These are phyloP conservation scores for Kodamaea derodonti DNA, from an alignment of 1,139 yeast genomes.

Conservation along the genomic window DNA sequence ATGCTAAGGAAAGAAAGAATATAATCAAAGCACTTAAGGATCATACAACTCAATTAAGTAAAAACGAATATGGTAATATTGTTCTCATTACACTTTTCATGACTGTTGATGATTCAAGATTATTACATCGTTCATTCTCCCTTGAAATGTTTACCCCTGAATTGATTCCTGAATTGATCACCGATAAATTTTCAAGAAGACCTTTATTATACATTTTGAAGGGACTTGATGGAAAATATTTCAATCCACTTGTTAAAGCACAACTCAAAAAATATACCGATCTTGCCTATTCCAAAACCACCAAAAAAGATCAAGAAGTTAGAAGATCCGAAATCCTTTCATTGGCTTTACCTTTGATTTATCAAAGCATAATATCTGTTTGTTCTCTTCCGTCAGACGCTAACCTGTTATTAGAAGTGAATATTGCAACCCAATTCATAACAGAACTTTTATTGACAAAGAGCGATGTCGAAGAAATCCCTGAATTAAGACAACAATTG, in stretches of 20 bases:
- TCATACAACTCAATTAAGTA: slow-evolving; percentile 69
- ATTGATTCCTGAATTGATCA: slow-evolving; percentile 53
- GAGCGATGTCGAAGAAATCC: slow-evolving; percentile 30
- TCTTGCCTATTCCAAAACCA: slow-evolving; percentile 62
- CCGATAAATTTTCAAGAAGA: slow-evolving; percentile 80
- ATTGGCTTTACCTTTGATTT: slow-evolving; percentile 64
- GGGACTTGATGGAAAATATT: slow-evolving; percentile 80
- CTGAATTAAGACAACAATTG: slow-evolving; percentile 43
- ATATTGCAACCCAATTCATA: slow-evolving; percentile 79
- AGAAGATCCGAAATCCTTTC: slow-evolving; percentile 69
- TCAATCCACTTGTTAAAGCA: slow-evolving; percentile 64
- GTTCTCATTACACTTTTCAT: slow-evolving; percentile 77
- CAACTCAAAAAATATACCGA: slow-evolving; percentile 59
- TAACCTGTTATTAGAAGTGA: slow-evolving; percentile 51
- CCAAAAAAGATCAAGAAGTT: slow-evolving; percentile 79
- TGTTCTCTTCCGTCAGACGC: slow-evolving; percentile 4
- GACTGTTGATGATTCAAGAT: slow-evolving; percentile 92
- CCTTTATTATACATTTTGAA: slow-evolving; percentile 79
- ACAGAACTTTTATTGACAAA: slow-evolving; percentile 63
- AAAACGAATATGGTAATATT: slow-evolving; percentile 81
- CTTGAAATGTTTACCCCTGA: slow-evolving; percentile 55
- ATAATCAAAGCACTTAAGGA: slow-evolving; percentile 69
- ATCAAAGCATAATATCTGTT: slow-evolving; percentile 34
- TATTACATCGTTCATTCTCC: slow-evolving; percentile 69
- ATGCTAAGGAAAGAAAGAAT: slow-evolving; percentile 87